Base-by-base conservation (phyloP, 2,329 filamentous ascomycete genomes). In the Cordyceps militaris region DNA sequence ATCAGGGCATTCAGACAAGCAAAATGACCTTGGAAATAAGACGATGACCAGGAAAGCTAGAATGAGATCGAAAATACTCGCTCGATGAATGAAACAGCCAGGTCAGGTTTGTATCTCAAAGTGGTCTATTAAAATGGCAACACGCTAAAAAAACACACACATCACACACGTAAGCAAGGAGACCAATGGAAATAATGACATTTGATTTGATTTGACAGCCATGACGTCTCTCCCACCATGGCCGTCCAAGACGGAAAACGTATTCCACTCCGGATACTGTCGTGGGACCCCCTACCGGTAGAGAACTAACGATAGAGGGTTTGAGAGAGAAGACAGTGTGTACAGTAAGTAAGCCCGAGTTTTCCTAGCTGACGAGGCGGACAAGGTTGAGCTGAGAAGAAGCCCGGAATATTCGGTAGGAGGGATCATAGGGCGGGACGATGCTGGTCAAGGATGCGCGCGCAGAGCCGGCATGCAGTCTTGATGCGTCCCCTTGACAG, bases 321-420 rank as follows among this genome's bases (percentile, higher is more conserved):
- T 78, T 79, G 77, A 82, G 79, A 83, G 82, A 84, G 82, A 85
- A 85, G 82, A 85, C 82, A 85, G 81, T 74, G 34, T 56, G 24
- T 56, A 38, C 32, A 56, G 26, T 42, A 49, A 28, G n/a, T 23
- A 38, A 28, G 10, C 9, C 24, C 16, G n/a, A n/a, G n/a, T n/a
- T 19, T 61, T n/a, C 16, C 61, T 19, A 42, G 19, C 26, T 16
- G 42, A 14, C 16, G 32, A 24, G 26, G 52, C 23, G n/a, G 32
- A 40, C 28, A 38, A 26, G 43, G 19, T 28, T 10, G 21, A 43
- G 23, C 51, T n/a, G 28, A 32, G 38, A 54, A 48, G n/a, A 42
- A 56, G n/a, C 3, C 36, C 28, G 51, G 28, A 38, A 40, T 23
- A 47, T 11, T 48, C 16, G 32, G 43, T n/a, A 26, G 53, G 21